phyloP scores from a whole-genome alignment of 2,329 filamentous ascomycete species.

The Fusarium begoniae region DNA sequence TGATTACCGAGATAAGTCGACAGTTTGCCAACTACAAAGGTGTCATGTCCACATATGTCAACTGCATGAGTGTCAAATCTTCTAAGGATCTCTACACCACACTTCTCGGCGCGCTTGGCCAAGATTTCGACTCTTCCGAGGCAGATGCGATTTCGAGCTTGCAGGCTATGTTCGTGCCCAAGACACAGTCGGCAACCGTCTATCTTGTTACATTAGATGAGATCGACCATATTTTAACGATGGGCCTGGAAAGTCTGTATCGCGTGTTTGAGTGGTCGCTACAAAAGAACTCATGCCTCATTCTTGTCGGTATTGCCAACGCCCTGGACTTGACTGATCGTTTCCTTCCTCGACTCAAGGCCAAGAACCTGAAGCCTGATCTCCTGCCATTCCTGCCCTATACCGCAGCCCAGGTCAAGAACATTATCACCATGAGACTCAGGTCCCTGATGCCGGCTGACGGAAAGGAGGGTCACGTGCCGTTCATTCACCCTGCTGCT shows the following conservation, averaged over 20 bases:
- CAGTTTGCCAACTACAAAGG: slow-evolving; percentile 61
- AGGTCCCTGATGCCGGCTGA: slow-evolving; percentile 72
- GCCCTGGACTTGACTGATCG: slow-evolving; percentile 95
- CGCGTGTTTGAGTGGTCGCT: slow-evolving; percentile 97
- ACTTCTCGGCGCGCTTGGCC: slow-evolving; percentile 74
- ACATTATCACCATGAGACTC: slow-evolving; percentile 85
- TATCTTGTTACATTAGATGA: slow-evolving; percentile 93
- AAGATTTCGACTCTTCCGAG: slow-evolving; percentile 67
- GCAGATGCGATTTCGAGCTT: slow-evolving; percentile 74
- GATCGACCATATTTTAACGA: slow-evolving; percentile 90
- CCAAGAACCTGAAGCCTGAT: slow-evolving; percentile 88
- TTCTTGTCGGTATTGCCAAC: slow-evolving; percentile 94
- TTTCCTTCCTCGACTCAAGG: slow-evolving; percentile 91
- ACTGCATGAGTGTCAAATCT: slow-evolving; percentile 96
- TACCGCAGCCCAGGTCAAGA: slow-evolving; percentile 84
- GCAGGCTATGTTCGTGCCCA: slow-evolving; percentile 75
- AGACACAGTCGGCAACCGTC: slow-evolving; percentile 63
- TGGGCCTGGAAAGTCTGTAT: slow-evolving; percentile 90
- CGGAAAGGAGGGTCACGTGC: slow-evolving; percentile 70
- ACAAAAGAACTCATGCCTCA: slow-evolving; percentile 78
- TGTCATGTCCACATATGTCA: slow-evolving; percentile 81
- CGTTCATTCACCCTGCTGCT: slow-evolving; percentile 92
- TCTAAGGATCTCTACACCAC: slow-evolving; percentile 86
- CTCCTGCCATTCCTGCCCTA: slow-evolving; percentile 94
- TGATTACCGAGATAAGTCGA: slow-evolving; percentile 82